These are phyloP conservation scores for Holtermannia corniformis DNA, from an alignment of 768 basidiomycete genomes.

Conservation along the genomic window DNA sequence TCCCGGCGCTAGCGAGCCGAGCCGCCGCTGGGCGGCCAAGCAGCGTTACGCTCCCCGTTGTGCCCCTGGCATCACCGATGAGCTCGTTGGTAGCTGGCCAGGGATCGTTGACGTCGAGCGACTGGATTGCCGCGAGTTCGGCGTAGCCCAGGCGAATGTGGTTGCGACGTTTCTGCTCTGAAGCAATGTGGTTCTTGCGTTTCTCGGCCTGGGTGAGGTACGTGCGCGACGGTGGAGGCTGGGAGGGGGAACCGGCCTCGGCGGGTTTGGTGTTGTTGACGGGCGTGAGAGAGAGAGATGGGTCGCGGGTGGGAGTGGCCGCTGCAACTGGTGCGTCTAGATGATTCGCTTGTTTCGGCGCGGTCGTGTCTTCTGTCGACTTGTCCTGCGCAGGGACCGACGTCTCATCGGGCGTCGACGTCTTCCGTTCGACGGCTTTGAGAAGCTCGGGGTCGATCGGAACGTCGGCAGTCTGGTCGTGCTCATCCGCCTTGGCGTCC, in stretches of 20 bases:
- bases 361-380: not conserved
- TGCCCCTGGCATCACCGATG: constrained; percentile 31
- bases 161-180: constrained; percentile 85
- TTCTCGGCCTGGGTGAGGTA: constrained; percentile 74
- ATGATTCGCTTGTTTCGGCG: not conserved
- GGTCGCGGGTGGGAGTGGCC: not conserved
- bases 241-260: too few species aligned
- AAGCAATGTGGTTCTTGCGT: constrained; percentile 85
- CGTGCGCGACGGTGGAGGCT: constrained; percentile 49
- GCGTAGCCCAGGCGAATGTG: constrained; percentile 84
- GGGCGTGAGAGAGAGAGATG: not conserved
- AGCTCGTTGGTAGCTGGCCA: constrained; percentile 6
- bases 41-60: constrained; percentile 6
- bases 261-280: not conserved
- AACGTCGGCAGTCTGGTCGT: too few species aligned
- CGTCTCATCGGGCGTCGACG: not conserved
- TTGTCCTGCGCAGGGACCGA: not conserved
- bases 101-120: constrained; percentile 10
- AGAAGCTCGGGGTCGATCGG: not conserved
- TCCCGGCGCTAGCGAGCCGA: not conserved
- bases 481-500: too few species aligned
- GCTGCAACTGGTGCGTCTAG: not conserved
- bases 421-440: not conserved
- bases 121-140: constrained; percentile 68
- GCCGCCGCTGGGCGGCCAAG: not conserved